Base-by-base conservation (phyloP, 1,284 basidiomycete species). In the Marasmius oreades region DNA sequence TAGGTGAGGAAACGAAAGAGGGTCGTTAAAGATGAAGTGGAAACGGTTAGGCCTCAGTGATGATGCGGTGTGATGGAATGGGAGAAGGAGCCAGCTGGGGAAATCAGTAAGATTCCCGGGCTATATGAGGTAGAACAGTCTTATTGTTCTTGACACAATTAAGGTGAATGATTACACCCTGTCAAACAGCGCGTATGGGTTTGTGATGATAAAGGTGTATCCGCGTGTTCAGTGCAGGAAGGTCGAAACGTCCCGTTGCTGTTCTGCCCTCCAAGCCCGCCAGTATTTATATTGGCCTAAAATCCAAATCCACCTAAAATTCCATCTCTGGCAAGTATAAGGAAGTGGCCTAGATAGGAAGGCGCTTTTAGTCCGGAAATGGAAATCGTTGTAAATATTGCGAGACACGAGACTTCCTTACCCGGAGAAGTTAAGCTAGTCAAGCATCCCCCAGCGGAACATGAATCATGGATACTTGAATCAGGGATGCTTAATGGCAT, bases 81-180 rank as follows among this genome's bases (percentile, higher is more conserved):
- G n/a, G 28, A 26, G 26, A 50, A 50, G 33, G 47, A 50, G 47
- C 47, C 47, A 50, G 47, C 47, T 50, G 18, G 31, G 47, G 47
- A 12, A n/a, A 18, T 8, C 24, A 20, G 26, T 31, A 31, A n/a
- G 26, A 18, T 31, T 31, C 14, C 47, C 47, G 26, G 26, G 26
- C 26, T 50, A 42, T 50, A 50, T 50, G 31, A 11, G 20, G 20
- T 24, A n/a, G 47, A 8, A 24, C 10, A 46, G 7, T 12, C 47
- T 26, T 50, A 50, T 50, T 50, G 47, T 50, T 50, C 14, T 50
- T 26, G 20, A 26, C 16, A 47, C 45, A 47, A 47, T 47, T 18
- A 16, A 22, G 23, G 45, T 11, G 2, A 24, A 16, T 26, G n/a
- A n/a, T n/a, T n/a, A n/a, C n/a, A n/a, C n/a, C n/a, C n/a, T n/a